Percentiles rank a stretch among this genome's conserved stretches.
phyloP scores from a whole-genome alignment of 2,329 filamentous ascomycete genomes.

The Akanthomyces muscarius region DNA sequence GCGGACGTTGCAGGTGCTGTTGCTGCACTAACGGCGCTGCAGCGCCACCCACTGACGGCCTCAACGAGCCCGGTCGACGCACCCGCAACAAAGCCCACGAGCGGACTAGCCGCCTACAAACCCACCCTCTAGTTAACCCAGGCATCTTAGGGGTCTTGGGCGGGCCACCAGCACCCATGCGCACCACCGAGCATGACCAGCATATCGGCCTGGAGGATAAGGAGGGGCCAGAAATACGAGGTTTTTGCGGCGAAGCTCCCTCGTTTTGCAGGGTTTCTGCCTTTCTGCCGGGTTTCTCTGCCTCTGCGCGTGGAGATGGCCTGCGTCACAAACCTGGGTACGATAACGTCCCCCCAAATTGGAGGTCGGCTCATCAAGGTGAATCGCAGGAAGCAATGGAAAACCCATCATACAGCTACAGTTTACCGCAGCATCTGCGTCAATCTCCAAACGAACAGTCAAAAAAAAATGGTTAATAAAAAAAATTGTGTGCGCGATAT shows the following conservation, averaged over 20 bases:
- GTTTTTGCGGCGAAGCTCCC: slow-evolving; percentile 12
- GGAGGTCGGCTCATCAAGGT: slow-evolving; percentile 2
- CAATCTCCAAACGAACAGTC: not conserved
- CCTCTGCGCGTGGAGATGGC: slow-evolving; percentile 1
- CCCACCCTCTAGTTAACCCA: too few relatives aligned
- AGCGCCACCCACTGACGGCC: not conserved
- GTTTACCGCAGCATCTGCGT: too few relatives aligned
- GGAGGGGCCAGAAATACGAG: slow-evolving; percentile 14
- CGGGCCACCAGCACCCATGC: not conserved
- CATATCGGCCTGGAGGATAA: not conserved
- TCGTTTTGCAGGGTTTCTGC: slow-evolving; percentile 1
- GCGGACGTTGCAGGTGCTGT: not conserved
- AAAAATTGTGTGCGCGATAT: slow-evolving; percentile 1
- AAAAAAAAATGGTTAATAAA: not conserved
- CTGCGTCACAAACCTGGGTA: slow-evolving; percentile 3
- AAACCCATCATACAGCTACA: not conserved
- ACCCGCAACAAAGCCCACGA: not conserved
- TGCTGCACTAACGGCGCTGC: slow-evolving; percentile 5
- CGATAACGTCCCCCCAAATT: not conserved
- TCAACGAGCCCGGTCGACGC: not conserved
- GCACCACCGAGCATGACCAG: not conserved
- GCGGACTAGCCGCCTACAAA: not conserved
- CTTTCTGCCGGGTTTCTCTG: not conserved
- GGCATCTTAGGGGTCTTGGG: not conserved
- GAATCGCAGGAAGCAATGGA: not conserved